Evolutionary conservation across 257 asterid species (phyloP).

Genomic region (Jasminum sambac): DNA sequence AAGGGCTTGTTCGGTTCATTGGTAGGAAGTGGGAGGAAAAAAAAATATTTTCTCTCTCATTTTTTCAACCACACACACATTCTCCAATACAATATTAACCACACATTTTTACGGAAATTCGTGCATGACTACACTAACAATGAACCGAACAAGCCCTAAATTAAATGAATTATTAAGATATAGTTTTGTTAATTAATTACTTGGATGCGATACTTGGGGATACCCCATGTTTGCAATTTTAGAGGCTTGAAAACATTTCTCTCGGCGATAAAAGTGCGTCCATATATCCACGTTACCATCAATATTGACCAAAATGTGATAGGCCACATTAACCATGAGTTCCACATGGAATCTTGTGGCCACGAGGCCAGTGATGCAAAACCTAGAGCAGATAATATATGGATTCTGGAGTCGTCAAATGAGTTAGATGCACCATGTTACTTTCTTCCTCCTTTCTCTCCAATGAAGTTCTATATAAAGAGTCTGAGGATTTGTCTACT

Average conservation of each 20-base stretch:
- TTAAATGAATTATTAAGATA: too few species aligned
- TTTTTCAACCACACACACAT: too few species aligned
- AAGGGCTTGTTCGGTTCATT: too few species aligned
- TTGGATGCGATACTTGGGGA: constrained; percentile 47
- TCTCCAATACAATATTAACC: too few species aligned
- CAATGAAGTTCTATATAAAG: constrained; percentile 36
- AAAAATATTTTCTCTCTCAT: too few species aligned
- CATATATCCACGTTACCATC: constrained; percentile 36
- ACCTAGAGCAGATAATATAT: constrained; percentile 49
- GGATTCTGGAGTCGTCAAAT: constrained; percentile 53
- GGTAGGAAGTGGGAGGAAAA: too few species aligned
- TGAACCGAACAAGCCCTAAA: too few species aligned
- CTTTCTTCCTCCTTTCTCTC: constrained; percentile 39
- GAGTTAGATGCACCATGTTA: constrained; percentile 50
- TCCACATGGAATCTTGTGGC: constrained; percentile 46
- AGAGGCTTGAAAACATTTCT: constrained; percentile 46
- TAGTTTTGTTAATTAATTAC: constrained; percentile 14
- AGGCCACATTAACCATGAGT: constrained; percentile 56
- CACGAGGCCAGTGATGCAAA: constrained; percentile 47
- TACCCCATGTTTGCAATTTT: constrained; percentile 52
- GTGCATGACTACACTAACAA: too few species aligned
- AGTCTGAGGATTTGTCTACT: constrained; percentile 48
- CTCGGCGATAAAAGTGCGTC: constrained; percentile 40
- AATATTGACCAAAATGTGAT: constrained; percentile 44
- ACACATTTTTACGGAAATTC: too few species aligned